Evolutionary conservation across 2,329 filamentous ascomycete genomes (phyloP).

Genomic region (Amauroascus verrucosus): DNA sequence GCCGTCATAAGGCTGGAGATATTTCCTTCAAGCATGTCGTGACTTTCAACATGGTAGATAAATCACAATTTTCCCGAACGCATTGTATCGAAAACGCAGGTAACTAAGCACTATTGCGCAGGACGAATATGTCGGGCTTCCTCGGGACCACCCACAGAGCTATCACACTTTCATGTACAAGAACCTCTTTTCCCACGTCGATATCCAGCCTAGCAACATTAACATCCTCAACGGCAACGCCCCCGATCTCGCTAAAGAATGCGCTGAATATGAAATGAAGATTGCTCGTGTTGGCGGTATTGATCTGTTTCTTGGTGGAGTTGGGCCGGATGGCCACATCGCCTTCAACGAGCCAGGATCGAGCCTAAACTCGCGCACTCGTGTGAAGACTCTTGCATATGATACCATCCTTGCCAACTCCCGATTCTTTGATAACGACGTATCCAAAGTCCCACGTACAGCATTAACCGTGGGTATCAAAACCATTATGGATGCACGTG

Average conservation of each 20-base stretch:
- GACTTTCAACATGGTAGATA: conserved; percentile 75
- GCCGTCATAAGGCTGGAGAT: conserved; percentile 37
- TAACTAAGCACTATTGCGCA: conserved; percentile 24
- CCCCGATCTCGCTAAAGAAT: conserved; percentile 62
- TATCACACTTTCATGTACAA: conserved; percentile 94
- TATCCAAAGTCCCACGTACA: conserved; percentile 66
- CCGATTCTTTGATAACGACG: conserved; percentile 68
- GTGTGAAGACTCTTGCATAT: conserved; percentile 78
- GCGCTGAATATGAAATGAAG: conserved; percentile 66
- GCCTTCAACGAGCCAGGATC: conserved; percentile 86
- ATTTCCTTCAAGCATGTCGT: conserved; percentile 82
- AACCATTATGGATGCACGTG: conserved; percentile 68
- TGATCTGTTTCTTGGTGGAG: conserved; percentile 74
- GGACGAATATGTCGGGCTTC: conserved; percentile 80
- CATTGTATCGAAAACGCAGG: conserved; percentile 1
- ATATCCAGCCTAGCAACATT: conserved; percentile 70
- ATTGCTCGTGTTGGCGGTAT: conserved; percentile 68
- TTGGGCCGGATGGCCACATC: conserved; percentile 78
- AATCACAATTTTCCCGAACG: conserved; percentile 13
- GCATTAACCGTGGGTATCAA: conserved; percentile 76
- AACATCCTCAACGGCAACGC: conserved; percentile 78
- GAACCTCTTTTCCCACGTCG: conserved; percentile 77
- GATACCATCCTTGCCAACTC: conserved; percentile 81
- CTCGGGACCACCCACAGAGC: conserved; percentile 71
- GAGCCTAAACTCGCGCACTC: conserved; percentile 63